These are phyloP conservation scores for Jasminum sambac DNA, from an alignment of 257 asterid genomes.

Conservation along the genomic window DNA sequence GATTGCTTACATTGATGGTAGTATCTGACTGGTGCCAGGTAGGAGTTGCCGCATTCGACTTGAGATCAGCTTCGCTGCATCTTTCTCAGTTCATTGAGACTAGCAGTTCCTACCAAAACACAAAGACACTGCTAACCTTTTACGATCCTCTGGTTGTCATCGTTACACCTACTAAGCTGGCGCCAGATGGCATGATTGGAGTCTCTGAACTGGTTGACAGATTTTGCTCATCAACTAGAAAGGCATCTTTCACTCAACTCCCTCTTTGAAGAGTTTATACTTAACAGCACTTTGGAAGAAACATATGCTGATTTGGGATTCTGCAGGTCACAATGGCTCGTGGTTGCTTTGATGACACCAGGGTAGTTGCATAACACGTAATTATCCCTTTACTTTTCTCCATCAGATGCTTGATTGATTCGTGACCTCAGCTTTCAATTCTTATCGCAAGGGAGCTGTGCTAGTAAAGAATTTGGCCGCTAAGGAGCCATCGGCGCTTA, in stretches of 20 bases:
- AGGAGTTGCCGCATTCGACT: conserved; percentile 95
- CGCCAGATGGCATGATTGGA: conserved; percentile 94
- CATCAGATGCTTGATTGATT: conserved; percentile 25
- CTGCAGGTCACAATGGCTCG: conserved; percentile 77
- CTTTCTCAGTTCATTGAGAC: conserved; percentile 97
- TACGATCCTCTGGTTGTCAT: conserved; percentile 83
- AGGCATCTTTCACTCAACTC: conserved; percentile 37
- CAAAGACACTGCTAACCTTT: conserved; percentile 85
- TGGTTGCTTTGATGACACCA: conserved; percentile 94
- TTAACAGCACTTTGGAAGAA: conserved; percentile 24
- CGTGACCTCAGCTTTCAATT: conserved; percentile 31
- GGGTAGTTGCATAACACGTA: conserved; percentile 51
- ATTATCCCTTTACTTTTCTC: conserved; percentile 22
- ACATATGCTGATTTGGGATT: conserved; percentile 28
- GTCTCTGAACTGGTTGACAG: conserved; percentile 85
- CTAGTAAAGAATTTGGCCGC: conserved; percentile 87
- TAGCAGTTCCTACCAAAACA: conserved; percentile 88
- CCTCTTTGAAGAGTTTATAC: neutral
- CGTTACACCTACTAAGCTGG: conserved; percentile 82
- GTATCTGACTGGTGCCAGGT: conserved; percentile 46
- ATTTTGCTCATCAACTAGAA: conserved; percentile 64
- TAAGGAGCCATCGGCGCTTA: conserved; percentile 92
- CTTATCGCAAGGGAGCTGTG: conserved; percentile 66
- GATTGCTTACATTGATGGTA: neutral
- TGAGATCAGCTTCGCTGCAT: conserved; percentile 93